These are phyloP conservation scores for Leccinum huronense DNA, from an alignment of 1,284 basidiomycete species.

Conservation along the genomic window DNA sequence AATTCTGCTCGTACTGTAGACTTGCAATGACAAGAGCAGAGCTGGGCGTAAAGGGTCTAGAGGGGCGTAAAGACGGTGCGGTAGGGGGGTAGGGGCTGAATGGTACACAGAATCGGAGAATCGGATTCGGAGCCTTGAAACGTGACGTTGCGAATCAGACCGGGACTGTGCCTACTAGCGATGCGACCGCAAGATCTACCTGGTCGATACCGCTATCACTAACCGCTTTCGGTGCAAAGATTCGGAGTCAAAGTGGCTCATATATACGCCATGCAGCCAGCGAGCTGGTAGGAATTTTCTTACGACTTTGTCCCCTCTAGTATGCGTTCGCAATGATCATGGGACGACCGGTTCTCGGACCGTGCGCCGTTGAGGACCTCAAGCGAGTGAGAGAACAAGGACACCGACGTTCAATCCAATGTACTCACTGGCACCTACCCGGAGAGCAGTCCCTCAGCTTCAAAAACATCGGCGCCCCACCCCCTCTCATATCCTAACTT, in stretches of 20 bases:
- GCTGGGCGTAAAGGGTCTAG: background rate
- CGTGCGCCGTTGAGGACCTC: background rate
- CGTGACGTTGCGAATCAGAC: constrained; percentile 16
- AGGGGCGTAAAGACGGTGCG: background rate
- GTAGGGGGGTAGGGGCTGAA: background rate
- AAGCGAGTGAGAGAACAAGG: no score
- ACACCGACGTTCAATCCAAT: background rate
- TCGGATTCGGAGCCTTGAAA: background rate
- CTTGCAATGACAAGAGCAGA: background rate
- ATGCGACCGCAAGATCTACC: background rate
- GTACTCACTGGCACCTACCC: no score
- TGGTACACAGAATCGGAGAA: background rate
- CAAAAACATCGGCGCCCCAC: no score
- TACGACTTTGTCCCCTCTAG: background rate
- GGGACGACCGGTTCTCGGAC: background rate
- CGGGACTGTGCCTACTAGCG: background rate
- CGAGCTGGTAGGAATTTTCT: background rate
- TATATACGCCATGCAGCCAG: background rate
- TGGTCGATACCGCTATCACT: constrained; percentile 8
- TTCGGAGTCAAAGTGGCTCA: background rate
- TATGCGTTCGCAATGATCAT: background rate
- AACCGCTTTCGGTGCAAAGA: constrained; percentile 1
- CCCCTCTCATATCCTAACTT: background rate
- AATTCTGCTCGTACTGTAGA: background rate
- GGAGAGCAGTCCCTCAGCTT: no score